Evolutionary conservation across 1,139 yeast genomes (phyloP).

Genomic region (Blastobotrys buckinghamii): DNA sequence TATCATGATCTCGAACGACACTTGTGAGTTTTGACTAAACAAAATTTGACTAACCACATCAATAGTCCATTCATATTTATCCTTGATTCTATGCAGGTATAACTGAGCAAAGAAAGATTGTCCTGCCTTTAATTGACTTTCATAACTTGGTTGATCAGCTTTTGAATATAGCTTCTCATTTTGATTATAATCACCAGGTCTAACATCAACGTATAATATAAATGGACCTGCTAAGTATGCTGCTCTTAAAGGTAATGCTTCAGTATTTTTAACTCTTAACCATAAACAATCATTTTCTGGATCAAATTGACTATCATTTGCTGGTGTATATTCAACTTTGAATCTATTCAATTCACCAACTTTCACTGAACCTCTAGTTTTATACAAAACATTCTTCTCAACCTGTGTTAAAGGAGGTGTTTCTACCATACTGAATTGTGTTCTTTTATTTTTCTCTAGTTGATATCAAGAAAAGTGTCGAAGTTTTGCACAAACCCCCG

Average conservation of each 20-base stretch:
- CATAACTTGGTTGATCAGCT: constrained; percentile 69
- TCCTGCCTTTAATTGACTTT: constrained; percentile 70
- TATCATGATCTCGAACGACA: constrained; percentile 62
- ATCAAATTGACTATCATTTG: constrained; percentile 7
- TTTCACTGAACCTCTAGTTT: constrained; percentile 39
- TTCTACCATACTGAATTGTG: neutral
- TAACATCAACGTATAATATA: constrained; percentile 77
- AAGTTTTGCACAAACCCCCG: too few relatives aligned
- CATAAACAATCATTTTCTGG: constrained; percentile 34
- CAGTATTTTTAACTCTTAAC: constrained; percentile 68
- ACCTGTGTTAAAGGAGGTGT: too few relatives aligned
- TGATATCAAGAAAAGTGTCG: too few relatives aligned
- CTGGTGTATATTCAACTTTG: constrained; percentile 41
- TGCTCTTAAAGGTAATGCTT: constrained; percentile 71
- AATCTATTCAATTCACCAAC: constrained; percentile 57
- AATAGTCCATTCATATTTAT: constrained; percentile 66
- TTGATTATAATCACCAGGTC: constrained; percentile 58
- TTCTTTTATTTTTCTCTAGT: neutral
- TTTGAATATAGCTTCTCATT: constrained; percentile 52
- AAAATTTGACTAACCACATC: constrained; percentile 84
- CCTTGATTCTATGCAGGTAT: constrained; percentile 40
- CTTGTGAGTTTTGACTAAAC: constrained; percentile 63
- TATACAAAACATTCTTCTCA: constrained; percentile 31
- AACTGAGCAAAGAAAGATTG: constrained; percentile 51
- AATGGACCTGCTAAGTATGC: constrained; percentile 90